Evolutionary conservation across 495 filamentous ascomycete genomes (phyloP).

Genomic region (Clavariopsis aquatica): DNA sequence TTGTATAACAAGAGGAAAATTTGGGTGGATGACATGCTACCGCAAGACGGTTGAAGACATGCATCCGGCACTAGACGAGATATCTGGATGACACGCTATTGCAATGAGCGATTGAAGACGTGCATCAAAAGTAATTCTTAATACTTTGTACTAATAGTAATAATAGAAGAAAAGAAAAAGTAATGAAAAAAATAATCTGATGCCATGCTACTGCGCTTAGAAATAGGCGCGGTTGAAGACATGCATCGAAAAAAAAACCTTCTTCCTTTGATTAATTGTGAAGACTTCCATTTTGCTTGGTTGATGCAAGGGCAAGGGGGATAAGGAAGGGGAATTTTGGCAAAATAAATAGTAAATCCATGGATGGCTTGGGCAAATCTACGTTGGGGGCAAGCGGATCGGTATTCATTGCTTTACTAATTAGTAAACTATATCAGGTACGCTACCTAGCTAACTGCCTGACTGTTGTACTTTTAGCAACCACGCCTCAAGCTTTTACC

Average conservation of each 20-base stretch:
- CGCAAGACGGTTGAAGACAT: conserved; percentile 25
- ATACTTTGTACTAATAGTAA: conserved; percentile 14
- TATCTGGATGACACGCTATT: conserved; percentile 21
- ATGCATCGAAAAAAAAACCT: conserved; percentile 5
- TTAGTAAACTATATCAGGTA: too few species aligned
- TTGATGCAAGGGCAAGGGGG: too few species aligned
- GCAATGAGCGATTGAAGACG: conserved; percentile 14
- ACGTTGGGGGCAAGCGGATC: too few species aligned
- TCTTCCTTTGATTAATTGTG: background rate
- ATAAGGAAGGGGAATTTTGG: too few species aligned
- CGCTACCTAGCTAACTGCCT: too few species aligned
- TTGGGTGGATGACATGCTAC: conserved; percentile 19
- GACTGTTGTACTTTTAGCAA: too few species aligned
- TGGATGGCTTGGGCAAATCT: too few species aligned
- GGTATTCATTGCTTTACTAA: too few species aligned
- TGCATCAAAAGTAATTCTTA: conserved; percentile 20
- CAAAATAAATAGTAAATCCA: too few species aligned
- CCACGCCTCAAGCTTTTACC: too few species aligned
- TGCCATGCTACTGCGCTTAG: conserved; percentile 9
- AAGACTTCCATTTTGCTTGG: too few species aligned
- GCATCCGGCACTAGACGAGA: conserved; percentile 18
- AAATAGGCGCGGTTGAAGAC: conserved; percentile 22
- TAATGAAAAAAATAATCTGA: background rate
- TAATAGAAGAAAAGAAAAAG: too few species aligned
- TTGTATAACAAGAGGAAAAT: background rate